These are phyloP conservation scores for Quillaja saponaria DNA, from an alignment of 306 rosid genomes.

Conservation along the genomic window DNA sequence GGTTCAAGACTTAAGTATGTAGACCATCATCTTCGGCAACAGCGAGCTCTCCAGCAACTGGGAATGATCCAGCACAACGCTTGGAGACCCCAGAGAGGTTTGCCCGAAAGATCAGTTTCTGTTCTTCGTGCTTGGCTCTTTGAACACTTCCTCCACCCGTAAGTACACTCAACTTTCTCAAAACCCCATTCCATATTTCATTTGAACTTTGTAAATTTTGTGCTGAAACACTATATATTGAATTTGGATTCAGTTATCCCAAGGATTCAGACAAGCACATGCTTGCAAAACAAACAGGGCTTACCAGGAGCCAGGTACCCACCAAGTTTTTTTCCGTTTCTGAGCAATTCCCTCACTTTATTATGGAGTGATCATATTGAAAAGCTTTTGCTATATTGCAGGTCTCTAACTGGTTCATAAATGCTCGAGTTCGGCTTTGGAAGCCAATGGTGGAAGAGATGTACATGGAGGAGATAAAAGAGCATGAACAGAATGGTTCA, in stretches of 20 bases:
- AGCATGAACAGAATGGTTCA: slow-evolving; percentile 61
- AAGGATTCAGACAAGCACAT: slow-evolving; percentile 93
- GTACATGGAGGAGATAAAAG: slow-evolving; percentile 86
- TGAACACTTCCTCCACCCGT: slow-evolving; percentile 99
- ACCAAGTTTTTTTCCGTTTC: background rate
- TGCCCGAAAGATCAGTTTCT: slow-evolving; percentile 94
- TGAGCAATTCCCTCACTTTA: background rate
- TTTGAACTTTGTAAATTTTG: slow-evolving; percentile 3
- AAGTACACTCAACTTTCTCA: slow-evolving; percentile 26
- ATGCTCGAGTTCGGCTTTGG: slow-evolving; percentile 96
- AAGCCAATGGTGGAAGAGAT: slow-evolving; percentile 99
- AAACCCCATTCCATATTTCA: background rate
- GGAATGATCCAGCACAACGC: slow-evolving; percentile 99
- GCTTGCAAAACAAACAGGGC: slow-evolving; percentile 98
- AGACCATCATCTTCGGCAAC: slow-evolving; percentile 87
- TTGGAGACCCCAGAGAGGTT: slow-evolving; percentile 99
- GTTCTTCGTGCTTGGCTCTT: slow-evolving; percentile 99
- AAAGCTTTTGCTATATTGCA: slow-evolving; percentile 24
- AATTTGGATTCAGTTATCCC: slow-evolving; percentile 65
- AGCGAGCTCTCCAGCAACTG: slow-evolving; percentile 89
- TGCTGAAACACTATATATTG: slow-evolving; percentile 1
- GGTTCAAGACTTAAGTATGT: slow-evolving; percentile 89
- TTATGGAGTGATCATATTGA: background rate
- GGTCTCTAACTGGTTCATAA: slow-evolving; percentile 99
- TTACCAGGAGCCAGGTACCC: slow-evolving; percentile 89